Evolutionary conservation across 2,329 filamentous ascomycete species (phyloP), one percentile per base, ranked within the genome.

Genomic region (Alternaria arborescens): DNA sequence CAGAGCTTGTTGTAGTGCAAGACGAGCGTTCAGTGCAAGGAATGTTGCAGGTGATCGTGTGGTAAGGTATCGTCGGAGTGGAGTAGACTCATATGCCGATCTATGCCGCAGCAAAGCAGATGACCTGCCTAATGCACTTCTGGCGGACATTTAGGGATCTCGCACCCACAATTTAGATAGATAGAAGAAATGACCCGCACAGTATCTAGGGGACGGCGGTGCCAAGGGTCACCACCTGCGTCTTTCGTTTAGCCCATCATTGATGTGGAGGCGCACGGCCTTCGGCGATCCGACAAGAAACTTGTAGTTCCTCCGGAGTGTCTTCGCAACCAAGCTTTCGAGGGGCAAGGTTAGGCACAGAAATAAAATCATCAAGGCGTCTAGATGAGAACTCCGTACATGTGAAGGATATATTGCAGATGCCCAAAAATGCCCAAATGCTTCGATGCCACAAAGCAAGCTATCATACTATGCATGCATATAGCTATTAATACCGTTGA

Each of bases 1-100:
- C 46, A 50, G 16, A 36, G 46, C 22, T 50, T 32, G 8, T 48
- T 14, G 32, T 26, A 22, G 24, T 34, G 51, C 8, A 34, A 53
- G 34, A 38, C 20, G 46, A 30, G 11, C 20, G 46, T 50, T 36
- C 3, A 47, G 32, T 6, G 24, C 20, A 26, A 48, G 20, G 32
- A 36, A 50, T 14, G 46, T 50, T 38, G 46, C 32, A 48, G 54
- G 43, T 58, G 63, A 51, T 46, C 34, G 61, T 28, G 43, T 52
- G 42, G 52, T 64, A 30, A 58, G 34, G 54, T 61, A 57, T 57
- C 52, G 48, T 62, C 61, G 64, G 66, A 60, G 60, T 57, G 44
- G 47, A 55, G 52, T 48, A 52, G 48, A 26, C 43, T 54, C 42
- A 47, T 63, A 52, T 60, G 64, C 66, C 66, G 66, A 65, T 66